Base-by-base conservation (phyloP, 148 eudicot genomes). In the Simmondsia chinensis region DNA sequence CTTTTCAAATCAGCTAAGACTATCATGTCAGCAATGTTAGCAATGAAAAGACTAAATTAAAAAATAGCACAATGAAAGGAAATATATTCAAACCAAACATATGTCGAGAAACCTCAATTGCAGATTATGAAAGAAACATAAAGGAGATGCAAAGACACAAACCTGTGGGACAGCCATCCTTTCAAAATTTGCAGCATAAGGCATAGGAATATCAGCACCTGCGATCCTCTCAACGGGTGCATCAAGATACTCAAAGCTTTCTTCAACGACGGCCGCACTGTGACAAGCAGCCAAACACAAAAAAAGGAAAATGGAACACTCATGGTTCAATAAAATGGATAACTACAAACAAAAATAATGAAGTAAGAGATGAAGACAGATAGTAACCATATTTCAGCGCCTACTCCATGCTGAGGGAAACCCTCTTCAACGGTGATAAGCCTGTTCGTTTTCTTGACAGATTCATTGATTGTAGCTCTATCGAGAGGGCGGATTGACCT, bases 351-450 rank as follows among this genome's bases (percentile, higher is more conserved):
- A n/a, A n/a, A n/a, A n/a, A n/a, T n/a, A n/a, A n/a, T n/a, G n/a
- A n/a, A n/a, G n/a, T n/a, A n/a, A n/a, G n/a, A n/a, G n/a, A n/a
- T n/a, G n/a, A n/a, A n/a, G n/a, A n/a, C n/a, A n/a, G n/a, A n/a
- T n/a, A n/a, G n/a, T n/a, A 22, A 87, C 96, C 96, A 74, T 58
- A 87, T 83, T 79, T 87, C 96, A 33, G 96, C 96, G 6, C 96
- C 94, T 45, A 88, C 94, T 46, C 96, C 94, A 63, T 88, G 96
- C 30, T 88, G 91, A 15, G 94, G 89, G 43, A 83, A 75, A 9
- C 96, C 96, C 60, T 88, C 94, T 67, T 88, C 96, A 25, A 83
- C 65, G 8, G 89, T 75, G 13, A 88, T 69, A 34, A 88, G 71
- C 43, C 87, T 70, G 61, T 73, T 88, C 35, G 96, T 88, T 65